Conservation (phyloP, 2,329 filamentous ascomycete species). For the Ceratocystis lukuohia region DNA sequence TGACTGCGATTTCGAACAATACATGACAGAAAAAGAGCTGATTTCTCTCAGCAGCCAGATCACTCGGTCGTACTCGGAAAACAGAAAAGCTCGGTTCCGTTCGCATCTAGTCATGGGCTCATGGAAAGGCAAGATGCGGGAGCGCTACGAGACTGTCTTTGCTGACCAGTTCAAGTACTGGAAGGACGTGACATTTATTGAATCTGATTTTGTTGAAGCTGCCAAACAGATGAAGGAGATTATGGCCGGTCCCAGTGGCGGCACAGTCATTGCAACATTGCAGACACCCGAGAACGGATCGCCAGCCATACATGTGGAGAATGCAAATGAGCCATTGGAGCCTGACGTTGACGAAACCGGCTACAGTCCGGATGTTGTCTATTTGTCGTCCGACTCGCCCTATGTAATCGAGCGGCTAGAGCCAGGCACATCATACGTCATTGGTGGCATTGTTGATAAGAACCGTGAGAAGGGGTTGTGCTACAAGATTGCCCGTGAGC, state of each 20-base stretch:
- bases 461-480: slow-evolving; percentile 94
- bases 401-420: slow-evolving; percentile 71
- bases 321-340: slow-evolving; percentile 25
- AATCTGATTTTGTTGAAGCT: slow-evolving; percentile 60
- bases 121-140: slow-evolving; percentile 60
- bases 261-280: slow-evolving; percentile 47
- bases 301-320: slow-evolving; percentile 17
- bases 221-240: slow-evolving; percentile 49
- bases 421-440: slow-evolving; percentile 80
- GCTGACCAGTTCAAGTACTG: slow-evolving; percentile 59
- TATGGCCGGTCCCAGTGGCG: slow-evolving; percentile 48
- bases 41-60: slow-evolving; percentile 74
- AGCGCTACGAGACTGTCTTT: slow-evolving; percentile 68
- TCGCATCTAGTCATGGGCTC: slow-evolving; percentile 64
- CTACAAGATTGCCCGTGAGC: slow-evolving; percentile 62
- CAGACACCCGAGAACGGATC: slow-evolving; percentile 26
- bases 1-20: slow-evolving; percentile 82
- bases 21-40: slow-evolving; percentile 78
- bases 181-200: slow-evolving; percentile 62
- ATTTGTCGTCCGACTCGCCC: slow-evolving; percentile 83
- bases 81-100: slow-evolving; percentile 53
- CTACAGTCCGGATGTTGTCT: slow-evolving; percentile 46
- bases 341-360: slow-evolving; percentile 27
- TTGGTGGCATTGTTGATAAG: slow-evolving; percentile 89
- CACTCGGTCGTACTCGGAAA: slow-evolving; percentile 81